Percentiles rank a stretch among this genome's conserved stretches.
Evolutionary conservation across 1,139 yeast genomes (phyloP).

Genomic region (Pneumocystis canis): DNA sequence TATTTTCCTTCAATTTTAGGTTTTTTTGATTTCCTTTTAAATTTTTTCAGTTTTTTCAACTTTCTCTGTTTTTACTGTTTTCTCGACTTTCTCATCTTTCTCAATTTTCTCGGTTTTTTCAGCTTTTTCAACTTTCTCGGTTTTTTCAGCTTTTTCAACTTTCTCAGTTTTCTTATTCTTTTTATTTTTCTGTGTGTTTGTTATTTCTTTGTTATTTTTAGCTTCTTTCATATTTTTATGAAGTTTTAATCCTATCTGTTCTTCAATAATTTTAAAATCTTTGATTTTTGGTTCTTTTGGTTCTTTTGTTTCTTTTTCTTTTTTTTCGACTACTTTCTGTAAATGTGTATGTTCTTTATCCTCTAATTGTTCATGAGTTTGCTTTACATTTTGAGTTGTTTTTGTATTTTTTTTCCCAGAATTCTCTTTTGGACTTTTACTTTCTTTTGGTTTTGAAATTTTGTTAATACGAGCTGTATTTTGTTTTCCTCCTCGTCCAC

Average conservation of each 20-base stretch:
- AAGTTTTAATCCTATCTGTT: slow-evolving; percentile 7
- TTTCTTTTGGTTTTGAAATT: neutral
- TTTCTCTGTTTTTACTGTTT: neutral
- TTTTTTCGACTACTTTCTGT: slow-evolving; percentile 10
- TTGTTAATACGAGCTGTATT: slow-evolving; percentile 9
- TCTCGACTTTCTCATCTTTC: neutral
- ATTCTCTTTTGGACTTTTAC: neutral
- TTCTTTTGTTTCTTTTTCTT: too few relatives aligned
- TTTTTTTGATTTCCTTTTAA: neutral
- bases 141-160: neutral
- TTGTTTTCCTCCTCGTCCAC: slow-evolving; percentile 7
- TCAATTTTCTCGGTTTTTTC: neutral
- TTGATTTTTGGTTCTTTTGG: slow-evolving; percentile 7
- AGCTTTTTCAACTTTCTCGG: neutral
- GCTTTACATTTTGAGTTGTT: neutral
- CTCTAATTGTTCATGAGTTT: neutral
- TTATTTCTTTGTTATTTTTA: slow-evolving; percentile 1
- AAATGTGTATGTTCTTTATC: neutral
- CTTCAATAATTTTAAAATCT: slow-evolving; percentile 6
- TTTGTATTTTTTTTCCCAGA: neutral
- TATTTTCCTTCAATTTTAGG: neutral
- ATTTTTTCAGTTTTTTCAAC: neutral
- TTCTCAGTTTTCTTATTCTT: neutral
- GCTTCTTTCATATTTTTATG: slow-evolving; percentile 2
- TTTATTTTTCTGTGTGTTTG: neutral